These are phyloP conservation scores for Sanghuangporus sanghuang DNA, from an alignment of 1,284 basidiomycete species.

Conservation along the genomic window DNA sequence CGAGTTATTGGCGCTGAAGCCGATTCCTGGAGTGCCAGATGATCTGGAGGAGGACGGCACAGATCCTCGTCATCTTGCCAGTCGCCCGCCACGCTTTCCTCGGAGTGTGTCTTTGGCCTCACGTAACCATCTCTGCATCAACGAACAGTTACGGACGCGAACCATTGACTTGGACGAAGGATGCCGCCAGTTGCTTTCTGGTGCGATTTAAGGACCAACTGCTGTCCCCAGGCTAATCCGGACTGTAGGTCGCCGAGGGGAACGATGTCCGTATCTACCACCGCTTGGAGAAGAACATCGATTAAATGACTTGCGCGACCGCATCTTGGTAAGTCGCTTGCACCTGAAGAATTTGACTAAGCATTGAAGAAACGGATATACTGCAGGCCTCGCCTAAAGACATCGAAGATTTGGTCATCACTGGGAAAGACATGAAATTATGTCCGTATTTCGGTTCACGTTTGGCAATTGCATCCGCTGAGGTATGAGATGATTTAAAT, in stretches of 20 bases:
- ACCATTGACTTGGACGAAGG: conserved; percentile 86
- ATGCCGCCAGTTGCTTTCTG: conserved; percentile 83
- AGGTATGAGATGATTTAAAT: conserved; percentile 49
- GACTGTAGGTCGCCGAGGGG: conserved; percentile 43
- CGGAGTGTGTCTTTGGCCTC: conserved; percentile 82
- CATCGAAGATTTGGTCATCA: conserved; percentile 85
- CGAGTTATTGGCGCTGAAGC: conserved; percentile 71
- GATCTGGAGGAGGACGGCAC: not conserved
- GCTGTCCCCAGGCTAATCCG: not conserved
- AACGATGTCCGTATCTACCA: conserved; percentile 79
- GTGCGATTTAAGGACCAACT: conserved; percentile 34
- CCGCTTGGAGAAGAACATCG: conserved; percentile 61
- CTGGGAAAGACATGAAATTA: conserved; percentile 61
- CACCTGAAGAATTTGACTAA: not conserved
- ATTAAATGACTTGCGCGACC: conserved; percentile 86
- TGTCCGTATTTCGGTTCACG: conserved; percentile 96
- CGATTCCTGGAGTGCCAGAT: not conserved
- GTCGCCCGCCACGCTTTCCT: conserved; percentile 32
- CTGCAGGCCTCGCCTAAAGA: conserved; percentile 81
- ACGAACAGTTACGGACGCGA: conserved; percentile 65
- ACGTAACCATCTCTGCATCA: conserved; percentile 92
- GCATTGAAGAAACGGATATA: not conserved
- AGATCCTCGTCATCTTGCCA: conserved; percentile 15
- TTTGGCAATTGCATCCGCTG: conserved; percentile 82
- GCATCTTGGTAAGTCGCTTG: conserved; percentile 63